These are phyloP conservation scores for Uncinocarpus reesii DNA, from an alignment of 2,329 filamentous ascomycete species.

Conservation along the genomic window DNA sequence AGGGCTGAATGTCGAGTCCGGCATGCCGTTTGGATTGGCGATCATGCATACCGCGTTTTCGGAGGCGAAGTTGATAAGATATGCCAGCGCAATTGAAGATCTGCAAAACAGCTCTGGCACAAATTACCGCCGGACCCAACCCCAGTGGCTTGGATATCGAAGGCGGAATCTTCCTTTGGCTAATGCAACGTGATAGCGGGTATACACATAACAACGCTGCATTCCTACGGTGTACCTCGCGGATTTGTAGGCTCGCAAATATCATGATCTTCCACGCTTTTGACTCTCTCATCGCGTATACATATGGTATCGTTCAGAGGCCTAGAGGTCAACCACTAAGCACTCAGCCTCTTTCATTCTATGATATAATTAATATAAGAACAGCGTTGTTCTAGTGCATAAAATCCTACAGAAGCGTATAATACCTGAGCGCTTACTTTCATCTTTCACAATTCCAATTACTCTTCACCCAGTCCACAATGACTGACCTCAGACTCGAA, in stretches of 20 bases:
- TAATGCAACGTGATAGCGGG: too few relatives aligned
- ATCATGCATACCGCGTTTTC: slow-evolving; percentile 53
- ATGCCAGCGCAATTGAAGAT: slow-evolving; percentile 54
- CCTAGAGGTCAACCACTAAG: too few relatives aligned
- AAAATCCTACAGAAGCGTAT: too few relatives aligned
- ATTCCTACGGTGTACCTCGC: too few relatives aligned
- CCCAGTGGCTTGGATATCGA: slow-evolving; percentile 46
- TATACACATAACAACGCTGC: too few relatives aligned
- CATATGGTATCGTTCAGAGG: too few relatives aligned
- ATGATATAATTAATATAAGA: background rate
- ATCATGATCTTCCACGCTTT: too few relatives aligned
- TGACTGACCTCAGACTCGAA: slow-evolving; percentile 47
- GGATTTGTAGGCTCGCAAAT: too few relatives aligned
- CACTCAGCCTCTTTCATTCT: background rate
- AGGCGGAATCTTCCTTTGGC: slow-evolving; percentile 29
- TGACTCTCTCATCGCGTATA: too few relatives aligned
- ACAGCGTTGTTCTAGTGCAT: background rate
- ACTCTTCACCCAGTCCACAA: slow-evolving; percentile 49
- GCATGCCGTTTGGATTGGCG: slow-evolving; percentile 53
- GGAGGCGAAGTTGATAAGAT: slow-evolving; percentile 49
- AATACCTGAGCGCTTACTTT: background rate
- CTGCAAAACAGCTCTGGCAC: slow-evolving; percentile 39
- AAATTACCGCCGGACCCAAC: slow-evolving; percentile 40
- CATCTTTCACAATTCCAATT: slow-evolving; percentile 41
- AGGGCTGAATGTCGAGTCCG: slow-evolving; percentile 41